Base-by-base conservation (phyloP, 129 eudicot genomes). In the Artemisia annua region DNA sequence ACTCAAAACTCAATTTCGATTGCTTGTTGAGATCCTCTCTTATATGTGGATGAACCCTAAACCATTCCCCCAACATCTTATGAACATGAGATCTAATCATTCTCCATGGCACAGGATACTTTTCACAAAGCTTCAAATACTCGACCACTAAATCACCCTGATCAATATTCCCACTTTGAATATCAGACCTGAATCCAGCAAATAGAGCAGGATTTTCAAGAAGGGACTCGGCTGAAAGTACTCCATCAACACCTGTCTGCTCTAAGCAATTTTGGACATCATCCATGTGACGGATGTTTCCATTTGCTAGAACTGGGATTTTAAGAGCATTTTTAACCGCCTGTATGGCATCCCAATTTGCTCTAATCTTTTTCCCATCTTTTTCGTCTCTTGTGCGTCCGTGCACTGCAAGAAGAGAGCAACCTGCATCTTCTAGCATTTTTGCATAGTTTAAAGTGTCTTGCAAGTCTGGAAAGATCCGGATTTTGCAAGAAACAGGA, bases 371-470 rank as follows among this genome's bases (percentile, higher is more conserved):
- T 69, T 79, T 93, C 19, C 94, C 87, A 55, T 87, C 96, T 39
- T 93, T 93, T 72, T 89, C 95, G 4, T 93, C 98, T 66, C 95
- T 78, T 14, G 98, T 93, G 72, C 98, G 88, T 20, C 98, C 98
- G 28, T 93, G 98, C 2, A 93, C 98, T 1, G 98, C 98, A 49
- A 93, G 76, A 14, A 93, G 92, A 64, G 95, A 73, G 73, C 98
- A 93, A 17, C 98, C 98, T 19, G 96, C 98, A n/a, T 89, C 95
- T 77, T 93, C 96, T n/a, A 93, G 81, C 98, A 93, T 93, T 67
- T 82, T 93, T 18, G 96, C 98, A 66, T 93, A 93, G 70, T 79
- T 80, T 54, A 93, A 64, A 9, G 98, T 93, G 58, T 89, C 90
- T 39, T 93, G 78, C 7, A 92, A 75, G 81, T 89, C 76, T n/a